Conservation (phyloP, 805 yeast genomes). For the Kodamaea fukazawae region DNA sequence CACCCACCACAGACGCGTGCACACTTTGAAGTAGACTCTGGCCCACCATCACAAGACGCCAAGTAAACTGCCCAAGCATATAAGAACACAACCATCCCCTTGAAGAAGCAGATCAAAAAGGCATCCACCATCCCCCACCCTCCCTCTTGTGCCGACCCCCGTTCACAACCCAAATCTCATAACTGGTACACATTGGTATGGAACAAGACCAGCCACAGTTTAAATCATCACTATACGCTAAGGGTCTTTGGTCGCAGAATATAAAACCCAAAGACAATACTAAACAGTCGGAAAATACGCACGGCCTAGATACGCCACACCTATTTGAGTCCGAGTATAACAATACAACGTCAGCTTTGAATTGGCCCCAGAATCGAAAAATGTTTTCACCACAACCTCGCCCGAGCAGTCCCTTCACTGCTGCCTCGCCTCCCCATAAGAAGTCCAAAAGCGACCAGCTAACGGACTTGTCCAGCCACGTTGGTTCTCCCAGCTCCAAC, state of each 20-base stretch:
- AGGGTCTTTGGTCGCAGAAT: conserved; percentile 6
- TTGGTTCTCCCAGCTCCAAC: conserved; percentile 12
- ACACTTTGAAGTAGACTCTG: too few species aligned
- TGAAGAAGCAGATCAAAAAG: too few species aligned
- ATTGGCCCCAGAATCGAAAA: not conserved
- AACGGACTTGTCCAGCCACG: conserved; percentile 11
- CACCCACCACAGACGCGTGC: too few species aligned
- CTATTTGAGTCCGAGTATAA: too few species aligned
- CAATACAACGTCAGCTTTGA: too few species aligned
- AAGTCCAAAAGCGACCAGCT: conserved; percentile 11
- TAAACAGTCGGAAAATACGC: too few species aligned
- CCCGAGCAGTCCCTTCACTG: conserved; percentile 12
- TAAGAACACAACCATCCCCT: too few species aligned
- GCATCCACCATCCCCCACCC: too few species aligned
- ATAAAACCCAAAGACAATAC: conserved; percentile 3
- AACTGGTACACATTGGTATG: conserved; percentile 6
- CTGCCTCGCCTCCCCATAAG: conserved; percentile 11
- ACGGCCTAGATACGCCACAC: too few species aligned
- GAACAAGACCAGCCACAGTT: conserved; percentile 15
- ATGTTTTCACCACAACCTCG: conserved; percentile 16
- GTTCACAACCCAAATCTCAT: conserved; percentile 1
- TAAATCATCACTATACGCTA: conserved; percentile 5
- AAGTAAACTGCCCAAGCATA: too few species aligned
- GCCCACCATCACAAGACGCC: too few species aligned
- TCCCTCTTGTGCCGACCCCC: not conserved